Conservation (phyloP, 108 stramenopile species). For the Cylindrotheca closterium region DNA sequence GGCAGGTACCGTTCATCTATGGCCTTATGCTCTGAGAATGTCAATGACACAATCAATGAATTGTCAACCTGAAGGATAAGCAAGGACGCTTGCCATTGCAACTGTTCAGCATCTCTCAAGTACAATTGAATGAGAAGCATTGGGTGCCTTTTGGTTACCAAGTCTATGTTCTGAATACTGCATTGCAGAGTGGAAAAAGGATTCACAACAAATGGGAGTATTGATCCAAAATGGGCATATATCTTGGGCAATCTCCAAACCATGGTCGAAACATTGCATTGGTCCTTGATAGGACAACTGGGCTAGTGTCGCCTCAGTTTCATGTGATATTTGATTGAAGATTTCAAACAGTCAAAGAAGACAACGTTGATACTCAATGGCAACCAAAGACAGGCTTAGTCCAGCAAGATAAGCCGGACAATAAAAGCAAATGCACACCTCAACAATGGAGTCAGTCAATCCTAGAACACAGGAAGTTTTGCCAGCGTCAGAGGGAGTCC, state of each 20-base stretch:
- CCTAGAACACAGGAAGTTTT: not conserved
- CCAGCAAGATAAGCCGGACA: too few relatives aligned
- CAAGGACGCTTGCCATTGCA: constrained; percentile 5
- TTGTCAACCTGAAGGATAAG: constrained; percentile 10
- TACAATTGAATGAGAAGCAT: not conserved
- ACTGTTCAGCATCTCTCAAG: constrained; percentile 21
- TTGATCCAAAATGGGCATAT: constrained; percentile 23
- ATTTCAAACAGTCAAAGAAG: constrained; percentile 8
- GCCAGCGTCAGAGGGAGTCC: not conserved
- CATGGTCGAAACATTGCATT: not conserved
- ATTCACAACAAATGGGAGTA: constrained; percentile 30
- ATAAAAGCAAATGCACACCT: not conserved
- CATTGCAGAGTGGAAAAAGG: constrained; percentile 1
- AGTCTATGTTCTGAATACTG: constrained; percentile 16
- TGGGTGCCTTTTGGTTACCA: constrained; percentile 38
- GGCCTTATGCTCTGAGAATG: constrained; percentile 51
- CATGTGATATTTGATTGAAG: constrained; percentile 18
- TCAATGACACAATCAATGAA: constrained; percentile 23
- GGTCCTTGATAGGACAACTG: constrained; percentile 22
- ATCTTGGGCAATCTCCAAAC: constrained; percentile 24
- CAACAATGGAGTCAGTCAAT: not conserved
- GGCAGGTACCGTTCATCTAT: constrained; percentile 34
- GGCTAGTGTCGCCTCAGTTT: constrained; percentile 27
- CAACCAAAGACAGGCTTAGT: too few relatives aligned
- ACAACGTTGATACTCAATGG: too few relatives aligned